Conservation (phyloP, 2,329 filamentous ascomycete species). For the Alternaria sp. region DNA sequence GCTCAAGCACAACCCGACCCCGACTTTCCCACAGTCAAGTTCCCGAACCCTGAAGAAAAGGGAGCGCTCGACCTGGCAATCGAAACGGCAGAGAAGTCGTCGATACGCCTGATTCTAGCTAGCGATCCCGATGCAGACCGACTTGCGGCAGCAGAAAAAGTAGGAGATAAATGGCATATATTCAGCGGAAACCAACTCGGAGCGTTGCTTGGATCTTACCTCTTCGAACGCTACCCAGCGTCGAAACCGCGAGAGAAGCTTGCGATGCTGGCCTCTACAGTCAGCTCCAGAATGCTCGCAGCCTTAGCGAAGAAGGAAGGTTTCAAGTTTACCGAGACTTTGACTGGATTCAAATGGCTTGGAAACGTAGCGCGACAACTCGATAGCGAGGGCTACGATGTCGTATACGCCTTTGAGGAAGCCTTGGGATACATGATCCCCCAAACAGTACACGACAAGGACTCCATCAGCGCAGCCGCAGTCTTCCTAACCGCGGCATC, state of each 20-base stretch:
- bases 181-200: constrained; percentile 72
- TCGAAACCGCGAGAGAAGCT: constrained; percentile 49
- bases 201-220: constrained; percentile 63
- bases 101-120: constrained; percentile 62
- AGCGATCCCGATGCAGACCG: constrained; percentile 72
- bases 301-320: constrained; percentile 62
- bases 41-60: constrained; percentile 70
- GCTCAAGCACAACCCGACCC: constrained; percentile 65
- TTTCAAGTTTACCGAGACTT: constrained; percentile 65
- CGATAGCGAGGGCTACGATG: constrained; percentile 54
- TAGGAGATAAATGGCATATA: constrained; percentile 63
- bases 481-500: constrained; percentile 64
- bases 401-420: constrained; percentile 68
- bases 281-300: constrained; percentile 68
- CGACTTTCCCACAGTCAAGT: constrained; percentile 68
- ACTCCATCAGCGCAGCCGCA: constrained; percentile 66
- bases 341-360: constrained; percentile 74
- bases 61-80: constrained; percentile 67
- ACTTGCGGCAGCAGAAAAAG: constrained; percentile 66
- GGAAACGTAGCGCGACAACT: constrained; percentile 65
- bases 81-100: constrained; percentile 58
- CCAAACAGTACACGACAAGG: constrained; percentile 67
- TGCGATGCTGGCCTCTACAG: constrained; percentile 67
- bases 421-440: constrained; percentile 72
- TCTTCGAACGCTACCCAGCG: constrained; percentile 57